Conservation (phyloP, 1,284 basidiomycete species). For the Papiliotrema nemorosa region DNA sequence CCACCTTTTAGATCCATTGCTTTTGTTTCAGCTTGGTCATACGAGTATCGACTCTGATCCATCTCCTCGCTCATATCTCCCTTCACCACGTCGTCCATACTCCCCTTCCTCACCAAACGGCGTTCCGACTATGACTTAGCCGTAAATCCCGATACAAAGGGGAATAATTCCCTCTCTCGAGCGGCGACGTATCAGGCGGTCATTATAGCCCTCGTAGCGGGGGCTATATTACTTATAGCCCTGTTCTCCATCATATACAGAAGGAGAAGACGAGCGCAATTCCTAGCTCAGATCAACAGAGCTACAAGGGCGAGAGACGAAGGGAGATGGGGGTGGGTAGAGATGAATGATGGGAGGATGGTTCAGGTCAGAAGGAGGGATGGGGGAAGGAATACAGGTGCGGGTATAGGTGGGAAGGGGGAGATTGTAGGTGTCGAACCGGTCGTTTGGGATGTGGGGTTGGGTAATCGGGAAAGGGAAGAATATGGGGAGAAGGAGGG, state of each 20-base stretch:
- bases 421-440: constrained; percentile 9
- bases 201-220: constrained; percentile 28
- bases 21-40: too few relatives aligned
- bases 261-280: constrained; percentile 9
- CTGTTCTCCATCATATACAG: constrained; percentile 21
- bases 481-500: not conserved
- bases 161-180: not conserved
- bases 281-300: constrained; percentile 3
- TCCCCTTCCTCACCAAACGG: too few relatives aligned
- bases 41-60: too few relatives aligned
- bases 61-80: too few relatives aligned
- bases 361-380: constrained; percentile 2
- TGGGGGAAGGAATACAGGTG: not conserved
- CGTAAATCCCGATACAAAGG: too few relatives aligned
- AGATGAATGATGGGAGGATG: constrained; percentile 5
- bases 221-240: constrained; percentile 20
- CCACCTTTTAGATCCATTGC: too few relatives aligned
- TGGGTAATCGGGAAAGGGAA: constrained; percentile 1
- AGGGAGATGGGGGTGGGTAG: constrained; percentile 1
- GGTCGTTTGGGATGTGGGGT: constrained; percentile 11
- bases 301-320: not conserved
- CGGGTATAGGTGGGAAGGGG: too few relatives aligned
- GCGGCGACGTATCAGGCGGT: constrained; percentile 24
- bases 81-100: too few relatives aligned
- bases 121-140: too few relatives aligned